A percentile compares a stretch with the other conserved stretches of the same genome.
Evolutionary conservation across 768 basidiomycete genomes (phyloP).

Genomic region (Pulveroboletus sp.): DNA sequence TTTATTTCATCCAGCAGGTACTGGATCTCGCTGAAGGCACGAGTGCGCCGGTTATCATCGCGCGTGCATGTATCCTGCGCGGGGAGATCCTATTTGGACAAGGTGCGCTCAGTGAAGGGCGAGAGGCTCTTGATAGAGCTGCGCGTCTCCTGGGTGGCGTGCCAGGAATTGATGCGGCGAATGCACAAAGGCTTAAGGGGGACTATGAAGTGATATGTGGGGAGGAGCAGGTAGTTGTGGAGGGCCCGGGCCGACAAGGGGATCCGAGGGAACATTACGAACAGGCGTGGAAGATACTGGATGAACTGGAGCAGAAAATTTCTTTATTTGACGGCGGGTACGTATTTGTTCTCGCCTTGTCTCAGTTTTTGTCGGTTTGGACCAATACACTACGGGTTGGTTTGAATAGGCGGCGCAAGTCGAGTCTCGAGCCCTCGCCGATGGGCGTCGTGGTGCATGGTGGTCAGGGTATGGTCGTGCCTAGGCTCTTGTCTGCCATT

Average conservation of each 20-base stretch:
- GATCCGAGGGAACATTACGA: conserved; percentile 53
- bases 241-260: conserved; percentile 24
- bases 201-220: conserved; percentile 37
- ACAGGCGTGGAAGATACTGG: conserved; percentile 53
- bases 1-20: conserved; percentile 79
- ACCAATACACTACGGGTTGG: background rate
- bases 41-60: conserved; percentile 58
- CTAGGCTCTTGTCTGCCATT: conserved; percentile 55
- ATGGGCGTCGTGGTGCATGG: conserved; percentile 18
- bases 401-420: conserved; percentile 39
- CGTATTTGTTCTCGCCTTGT: conserved; percentile 9
- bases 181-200: conserved; percentile 52
- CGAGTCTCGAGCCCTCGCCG: conserved; percentile 33
- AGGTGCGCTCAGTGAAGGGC: conserved; percentile 53
- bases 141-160: conserved; percentile 42
- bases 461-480: conserved; percentile 50
- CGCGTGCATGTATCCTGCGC: conserved; percentile 60
- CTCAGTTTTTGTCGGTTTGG: background rate
- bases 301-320: conserved; percentile 56
- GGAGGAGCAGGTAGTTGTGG: conserved; percentile 29
- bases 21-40: conserved; percentile 65
- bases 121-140: conserved; percentile 48
- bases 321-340: conserved; percentile 51
- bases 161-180: conserved; percentile 52
- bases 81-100: conserved; percentile 69